Base-by-base conservation (phyloP, 2,329 filamentous ascomycete genomes). In the Penicillium sp. region DNA sequence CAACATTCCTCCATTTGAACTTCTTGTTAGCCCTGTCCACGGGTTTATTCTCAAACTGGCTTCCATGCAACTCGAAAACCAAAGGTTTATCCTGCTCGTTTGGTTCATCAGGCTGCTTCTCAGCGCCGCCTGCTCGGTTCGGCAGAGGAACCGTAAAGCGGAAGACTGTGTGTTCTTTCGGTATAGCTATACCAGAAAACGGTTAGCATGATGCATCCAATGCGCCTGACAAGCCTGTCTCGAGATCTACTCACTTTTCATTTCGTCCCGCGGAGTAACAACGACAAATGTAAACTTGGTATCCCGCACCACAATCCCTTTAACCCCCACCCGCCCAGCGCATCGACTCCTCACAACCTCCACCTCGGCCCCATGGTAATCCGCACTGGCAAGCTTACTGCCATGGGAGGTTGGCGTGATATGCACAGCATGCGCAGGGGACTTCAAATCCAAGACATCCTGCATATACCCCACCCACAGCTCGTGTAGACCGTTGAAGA, bases 81-180 rank as follows among this genome's bases (percentile, higher is more conserved):
- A 97, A 49, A 6, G 63, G 63, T 32, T 49, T 59, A 1, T 27
- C 43, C 2, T 9, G 21, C 34, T 46, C 22, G 6, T 9, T 39
- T 9, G 79, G 16, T 77, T 76, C 57, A 76, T 79, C 34, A 27
- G 44, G 31, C 18, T 61, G 29, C 50, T 54, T 34, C 31, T 24
- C 14, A 8, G 48, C 49, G 14, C 66, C 56, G 55, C 63, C 54
- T 58, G 60, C 59, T 5, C 55, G 34, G 1, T 54, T 62, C 4
- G 68, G 70, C 14, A 81, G 70, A 1, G 87, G 85, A 9, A 97
- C 79, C 59, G 85, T 81, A 61, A 97, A 85, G 18, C 86, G 83
- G 66, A 99, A 97, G 16, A 93, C 81, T 0, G 92, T 93, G 38
- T 92, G 88, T 70, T 96, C 92, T 71, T 99, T 99, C 3, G 94